Base-by-base conservation (phyloP, 2,329 filamentous ascomycete genomes). In the Colletotrichum somersetense region DNA sequence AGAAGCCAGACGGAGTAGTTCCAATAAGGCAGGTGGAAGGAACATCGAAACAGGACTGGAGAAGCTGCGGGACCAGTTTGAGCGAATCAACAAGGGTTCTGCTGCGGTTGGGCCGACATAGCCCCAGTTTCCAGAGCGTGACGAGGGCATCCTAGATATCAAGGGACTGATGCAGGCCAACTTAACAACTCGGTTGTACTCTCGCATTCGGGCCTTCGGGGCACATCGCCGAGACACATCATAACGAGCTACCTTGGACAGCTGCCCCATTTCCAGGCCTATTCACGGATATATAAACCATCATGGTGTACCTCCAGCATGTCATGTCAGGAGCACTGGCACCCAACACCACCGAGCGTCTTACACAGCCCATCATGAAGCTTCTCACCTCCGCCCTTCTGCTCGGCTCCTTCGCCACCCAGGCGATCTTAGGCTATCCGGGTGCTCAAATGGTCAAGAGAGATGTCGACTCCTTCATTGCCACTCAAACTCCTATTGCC, bases 391-490 rank as follows among this genome's bases (percentile, higher is more conserved):
- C 86, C 67, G 79, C 87, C 42, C 75, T 89, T 42, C 79, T 89
- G 38, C 80, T 89, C 71, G 85, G 87, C 80, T 83, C 84, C 64
- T 80, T 84, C 73, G 87, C 85, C 79, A 79, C 87, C 63, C 87
- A 89, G 80, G 79, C 81, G 52, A 85, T 86, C 75, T 77, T 89
- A 55, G 86, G 85, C 56, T 81, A 84, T 14, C 85, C 86, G 78
- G 30, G 80, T 83, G 53, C 80, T 76, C 77, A 79, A 40, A 73
- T 87, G 58, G 74, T 83, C 68, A 88, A 85, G 76, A 82, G 86
- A 61, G 81, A 83, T 33, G 85, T 90, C 18, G 85, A 88, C 74
- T 81, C 82, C 42, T 91, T 88, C 77, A 83, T 91, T 74, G 78
- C 83, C 40, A 83, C 81, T 0, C 85, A 91, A 78, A 85, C 82